Evolutionary conservation across 805 yeast species (phyloP), one percentile per base, ranked within the genome.

Genomic region (Lipomyces yamadae): DNA sequence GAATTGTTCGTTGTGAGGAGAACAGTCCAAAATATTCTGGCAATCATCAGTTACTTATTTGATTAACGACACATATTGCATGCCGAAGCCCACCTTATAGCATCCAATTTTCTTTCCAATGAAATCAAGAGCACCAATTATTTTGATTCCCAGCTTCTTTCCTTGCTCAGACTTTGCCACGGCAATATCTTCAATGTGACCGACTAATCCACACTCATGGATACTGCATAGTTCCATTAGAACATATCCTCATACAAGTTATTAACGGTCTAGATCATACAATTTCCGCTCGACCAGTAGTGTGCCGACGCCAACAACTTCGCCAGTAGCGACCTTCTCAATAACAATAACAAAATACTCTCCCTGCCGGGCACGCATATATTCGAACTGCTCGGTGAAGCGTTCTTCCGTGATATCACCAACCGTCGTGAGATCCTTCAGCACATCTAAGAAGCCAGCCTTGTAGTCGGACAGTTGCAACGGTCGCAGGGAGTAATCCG

Each of bases 111-210:
- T 73, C 61, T 83, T 72, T 1, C 90, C 97, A 37, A 90, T 74
- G 32, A 81, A 79, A 2, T 88, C 84, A 74, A 94, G 81, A 7
- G 84, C 80, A 18, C 82, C 79, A 71, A 94, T 90, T 78, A 94
- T 76, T 18, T 82, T 78, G 71, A 82, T 80, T 0, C 99, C 99
- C 58, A 94, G 80, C 72, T 86, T 86, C 75, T 88, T 87, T 5
- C 99, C 99, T 75, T 93, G 98, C 75, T 90, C 90, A 24, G 82
- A 79, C 37, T 77, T 75, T 24, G 86, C 82, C 3, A 94, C 96
- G 0, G 98, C 89, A 68, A 94, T 94, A 76, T 94, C 99, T 75
- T 94, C 99, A 70, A 94, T 89, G 79, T 94, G 98, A 1, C 98
- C 98, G 3, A 91, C 96, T 61, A 83, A 78, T 0, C 97, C 96